Conservation (phyloP, 2,329 filamentous ascomycete genomes). For the Dactylella cylindrospora region DNA sequence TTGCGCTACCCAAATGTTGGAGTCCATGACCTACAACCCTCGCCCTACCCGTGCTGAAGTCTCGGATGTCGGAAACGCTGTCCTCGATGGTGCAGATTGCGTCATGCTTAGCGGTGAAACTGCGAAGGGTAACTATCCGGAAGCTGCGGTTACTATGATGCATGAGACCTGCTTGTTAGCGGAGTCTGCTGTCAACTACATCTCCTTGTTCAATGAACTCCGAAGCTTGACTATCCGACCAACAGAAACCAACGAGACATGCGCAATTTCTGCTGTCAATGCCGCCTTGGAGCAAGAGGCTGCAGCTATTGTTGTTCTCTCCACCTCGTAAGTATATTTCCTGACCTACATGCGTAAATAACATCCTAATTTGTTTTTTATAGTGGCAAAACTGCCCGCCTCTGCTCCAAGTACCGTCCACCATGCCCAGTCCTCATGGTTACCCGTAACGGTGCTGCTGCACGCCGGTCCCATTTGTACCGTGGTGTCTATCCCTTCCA, state of each 20-base stretch:
- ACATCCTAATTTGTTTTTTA: conserved; percentile 47
- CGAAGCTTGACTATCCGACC: conserved; percentile 79
- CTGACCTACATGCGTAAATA: conserved; percentile 3
- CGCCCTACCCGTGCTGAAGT: conserved; percentile 97
- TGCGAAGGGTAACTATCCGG: conserved; percentile 93
- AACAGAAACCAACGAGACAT: conserved; percentile 85
- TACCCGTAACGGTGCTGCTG: conserved; percentile 78
- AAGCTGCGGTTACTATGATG: conserved; percentile 94
- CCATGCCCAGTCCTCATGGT: conserved; percentile 99
- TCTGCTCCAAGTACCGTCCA: conserved; percentile 96
- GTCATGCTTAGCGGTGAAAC: conserved; percentile 99
- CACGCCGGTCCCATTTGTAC: conserved; percentile 91
- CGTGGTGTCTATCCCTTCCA: conserved; percentile 97
- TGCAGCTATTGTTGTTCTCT: conserved; percentile 91
- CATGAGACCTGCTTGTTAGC: conserved; percentile 95
- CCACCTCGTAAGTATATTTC: conserved; percentile 67
- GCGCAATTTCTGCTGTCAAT: conserved; percentile 94
- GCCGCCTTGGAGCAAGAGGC: conserved; percentile 95
- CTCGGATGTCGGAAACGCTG: conserved; percentile 95
- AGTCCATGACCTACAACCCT: conserved; percentile 99
- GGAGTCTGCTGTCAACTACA: conserved; percentile 95
- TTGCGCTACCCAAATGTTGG: conserved; percentile 98
- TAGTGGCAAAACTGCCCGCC: conserved; percentile 86
- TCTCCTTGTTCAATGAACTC: conserved; percentile 94
- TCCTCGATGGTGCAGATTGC: conserved; percentile 96